A percentile compares a stretch with the other conserved stretches of the same genome.
phyloP scores from a whole-genome alignment of 805 yeast genomes.

The Wickerhamiella alocasiicola region DNA sequence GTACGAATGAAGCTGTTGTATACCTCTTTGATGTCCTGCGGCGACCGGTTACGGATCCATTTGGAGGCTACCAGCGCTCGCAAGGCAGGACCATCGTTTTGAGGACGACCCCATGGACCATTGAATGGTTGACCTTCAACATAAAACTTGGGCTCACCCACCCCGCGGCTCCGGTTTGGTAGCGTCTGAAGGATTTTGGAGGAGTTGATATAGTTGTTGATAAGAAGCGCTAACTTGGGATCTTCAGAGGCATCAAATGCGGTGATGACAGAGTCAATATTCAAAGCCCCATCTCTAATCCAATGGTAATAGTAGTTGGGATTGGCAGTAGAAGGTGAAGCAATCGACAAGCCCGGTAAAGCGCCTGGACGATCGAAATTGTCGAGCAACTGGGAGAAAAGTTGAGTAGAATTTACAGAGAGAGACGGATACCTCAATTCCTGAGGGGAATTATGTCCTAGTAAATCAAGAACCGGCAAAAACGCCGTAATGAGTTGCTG shows the following conservation, averaged over 20 bases:
- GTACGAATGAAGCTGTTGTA: conserved; percentile 46
- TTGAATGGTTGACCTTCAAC: conserved; percentile 52
- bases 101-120: conserved; percentile 86
- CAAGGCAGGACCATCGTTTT: conserved; percentile 87
- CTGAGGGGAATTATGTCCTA: no score
- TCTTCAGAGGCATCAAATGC: conserved; percentile 12
- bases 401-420: neutral
- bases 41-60: conserved; percentile 33
- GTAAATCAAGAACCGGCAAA: no score
- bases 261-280: conserved; percentile 43
- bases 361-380: conserved; percentile 14
- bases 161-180: conserved; percentile 63
- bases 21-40: conserved; percentile 30
- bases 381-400: neutral
- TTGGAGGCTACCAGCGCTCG: conserved; percentile 52
- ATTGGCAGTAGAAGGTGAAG: conserved; percentile 56
- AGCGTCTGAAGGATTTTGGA: conserved; percentile 49
- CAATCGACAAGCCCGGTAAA: conserved; percentile 63
- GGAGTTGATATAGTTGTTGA: conserved; percentile 54
- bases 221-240: conserved; percentile 17
- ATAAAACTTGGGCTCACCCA: conserved; percentile 86
- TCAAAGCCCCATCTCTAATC: conserved; percentile 81
- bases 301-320: conserved; percentile 88
- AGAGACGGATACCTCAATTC: no score
- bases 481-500: no score